These are phyloP conservation scores for Blastobotrys parvus DNA, from an alignment of 805 yeast species.

Conservation along the genomic window DNA sequence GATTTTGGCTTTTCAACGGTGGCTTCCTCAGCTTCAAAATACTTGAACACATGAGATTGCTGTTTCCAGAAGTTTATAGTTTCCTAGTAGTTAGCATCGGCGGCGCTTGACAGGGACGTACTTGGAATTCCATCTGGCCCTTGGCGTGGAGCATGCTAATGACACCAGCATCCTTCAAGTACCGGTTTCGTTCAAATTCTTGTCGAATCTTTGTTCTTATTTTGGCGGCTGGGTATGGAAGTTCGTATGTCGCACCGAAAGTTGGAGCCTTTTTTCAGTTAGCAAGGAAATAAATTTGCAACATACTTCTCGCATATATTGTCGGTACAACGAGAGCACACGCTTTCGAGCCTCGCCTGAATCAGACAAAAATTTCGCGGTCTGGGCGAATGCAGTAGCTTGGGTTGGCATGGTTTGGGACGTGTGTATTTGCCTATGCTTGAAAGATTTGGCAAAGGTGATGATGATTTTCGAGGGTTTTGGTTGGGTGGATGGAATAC, in stretches of 20 bases:
- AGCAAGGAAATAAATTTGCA: too few relatives aligned
- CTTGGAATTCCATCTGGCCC: slow-evolving; percentile 87
- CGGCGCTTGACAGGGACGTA: too few relatives aligned
- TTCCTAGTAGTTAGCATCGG: too few relatives aligned
- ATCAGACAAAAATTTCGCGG: slow-evolving; percentile 59
- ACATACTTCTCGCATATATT: slow-evolving; percentile 44
- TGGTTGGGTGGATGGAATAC: slow-evolving; percentile 3
- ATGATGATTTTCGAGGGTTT: not conserved
- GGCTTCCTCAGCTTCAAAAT: slow-evolving; percentile 59
- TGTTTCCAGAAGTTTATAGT: slow-evolving; percentile 86
- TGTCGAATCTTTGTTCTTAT: slow-evolving; percentile 81
- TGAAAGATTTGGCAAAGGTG: not conserved
- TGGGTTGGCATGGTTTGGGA: slow-evolving; percentile 43
- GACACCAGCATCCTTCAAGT: slow-evolving; percentile 55
- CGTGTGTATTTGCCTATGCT: not conserved
- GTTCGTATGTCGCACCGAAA: slow-evolving; percentile 37
- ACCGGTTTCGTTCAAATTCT: slow-evolving; percentile 81
- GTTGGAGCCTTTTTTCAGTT: slow-evolving; percentile 28
- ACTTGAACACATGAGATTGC: slow-evolving; percentile 73
- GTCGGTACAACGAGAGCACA: slow-evolving; percentile 64
- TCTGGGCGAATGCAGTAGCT: slow-evolving; percentile 78
- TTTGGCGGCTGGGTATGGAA: slow-evolving; percentile 58
- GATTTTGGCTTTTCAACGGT: slow-evolving; percentile 44
- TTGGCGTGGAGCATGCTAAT: slow-evolving; percentile 65
- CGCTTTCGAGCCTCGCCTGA: slow-evolving; percentile 54